These are phyloP conservation scores for Endoconidiophora polonica DNA, from an alignment of 2,329 filamentous ascomycete species.

Conservation along the genomic window DNA sequence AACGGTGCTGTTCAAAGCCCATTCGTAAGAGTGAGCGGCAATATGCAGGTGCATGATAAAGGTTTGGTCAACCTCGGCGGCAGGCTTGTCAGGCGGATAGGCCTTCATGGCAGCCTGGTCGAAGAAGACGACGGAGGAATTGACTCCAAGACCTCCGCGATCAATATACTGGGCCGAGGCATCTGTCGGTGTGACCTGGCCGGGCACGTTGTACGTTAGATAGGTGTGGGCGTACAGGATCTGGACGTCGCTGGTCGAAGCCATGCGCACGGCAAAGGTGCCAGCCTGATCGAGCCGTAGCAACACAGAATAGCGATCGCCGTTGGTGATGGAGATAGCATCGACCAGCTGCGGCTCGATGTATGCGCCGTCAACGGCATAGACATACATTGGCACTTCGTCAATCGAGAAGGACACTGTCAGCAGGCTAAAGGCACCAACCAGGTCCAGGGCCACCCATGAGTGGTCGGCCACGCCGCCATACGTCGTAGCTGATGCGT, in stretches of 20 bases:
- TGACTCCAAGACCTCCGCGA: conserved; percentile 15
- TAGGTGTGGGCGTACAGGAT: conserved; percentile 36
- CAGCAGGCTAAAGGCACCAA: conserved; percentile 32
- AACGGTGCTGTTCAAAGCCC: conserved; percentile 34
- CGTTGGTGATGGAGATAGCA: conserved; percentile 30
- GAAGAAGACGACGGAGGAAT: conserved; percentile 25
- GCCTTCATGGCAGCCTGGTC: conserved; percentile 26
- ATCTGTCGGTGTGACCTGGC: conserved; percentile 9
- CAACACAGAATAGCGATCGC: conserved; percentile 36
- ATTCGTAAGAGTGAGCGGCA: conserved; percentile 30
- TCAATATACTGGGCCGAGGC: conserved; percentile 29
- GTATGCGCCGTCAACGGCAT: conserved; percentile 37
- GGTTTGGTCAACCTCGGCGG: conserved; percentile 27
- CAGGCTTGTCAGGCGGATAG: conserved; percentile 29
- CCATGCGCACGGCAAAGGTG: conserved; percentile 37
- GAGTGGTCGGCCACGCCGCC: conserved; percentile 15
- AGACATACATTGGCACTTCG: conserved; percentile 35
- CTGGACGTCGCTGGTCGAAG: conserved; percentile 32
- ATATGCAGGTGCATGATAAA: conserved; percentile 26
- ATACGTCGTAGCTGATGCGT: conserved; percentile 15
- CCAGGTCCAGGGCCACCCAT: conserved; percentile 39
- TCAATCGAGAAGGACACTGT: conserved; percentile 32
- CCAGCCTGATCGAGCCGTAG: conserved; percentile 29
- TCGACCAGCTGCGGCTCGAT: conserved; percentile 35
- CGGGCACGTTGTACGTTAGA: conserved; percentile 23